Conservation (phyloP, 1,284 basidiomycete genomes). For the Cryptococcus depauperatus region DNA sequence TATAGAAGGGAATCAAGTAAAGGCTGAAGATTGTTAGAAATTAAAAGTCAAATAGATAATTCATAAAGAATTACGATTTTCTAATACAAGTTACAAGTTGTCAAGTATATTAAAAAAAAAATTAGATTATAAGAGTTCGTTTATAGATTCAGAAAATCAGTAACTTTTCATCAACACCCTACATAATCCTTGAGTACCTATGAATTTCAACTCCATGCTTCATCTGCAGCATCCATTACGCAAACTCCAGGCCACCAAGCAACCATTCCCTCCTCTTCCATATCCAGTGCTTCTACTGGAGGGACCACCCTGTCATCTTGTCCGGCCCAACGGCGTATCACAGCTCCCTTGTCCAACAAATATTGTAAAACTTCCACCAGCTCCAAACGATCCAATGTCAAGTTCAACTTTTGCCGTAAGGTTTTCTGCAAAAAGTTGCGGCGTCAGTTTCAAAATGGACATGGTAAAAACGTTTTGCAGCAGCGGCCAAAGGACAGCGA, state of each 20-base stretch:
- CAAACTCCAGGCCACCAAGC: conserved; percentile 21
- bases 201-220: too few relatives aligned
- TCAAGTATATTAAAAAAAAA: too few relatives aligned
- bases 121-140: too few relatives aligned
- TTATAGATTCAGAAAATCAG: too few relatives aligned
- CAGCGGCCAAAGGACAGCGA: conserved; percentile 1
- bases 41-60: too few relatives aligned
- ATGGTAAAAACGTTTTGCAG: conserved; percentile 4
- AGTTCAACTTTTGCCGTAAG: conserved; percentile 57
- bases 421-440: conserved; percentile 50
- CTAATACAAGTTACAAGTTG: too few relatives aligned
- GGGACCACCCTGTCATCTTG: conserved; percentile 11
- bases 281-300: conserved; percentile 30
- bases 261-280: conserved; percentile 21
- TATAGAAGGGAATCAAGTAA: too few relatives aligned
- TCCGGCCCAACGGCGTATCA: conserved; percentile 10
- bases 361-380: conserved; percentile 56
- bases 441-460: neutral
- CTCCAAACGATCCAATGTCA: conserved; percentile 67
- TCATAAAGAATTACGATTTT: too few relatives aligned
- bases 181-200: too few relatives aligned
- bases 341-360: conserved; percentile 39
- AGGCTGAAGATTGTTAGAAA: too few relatives aligned
- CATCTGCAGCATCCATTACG: too few relatives aligned
- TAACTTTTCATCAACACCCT: too few relatives aligned